phyloP scores from a whole-genome alignment of 2,329 filamentous ascomycete species.

The Trichophyton verrucosum region DNA sequence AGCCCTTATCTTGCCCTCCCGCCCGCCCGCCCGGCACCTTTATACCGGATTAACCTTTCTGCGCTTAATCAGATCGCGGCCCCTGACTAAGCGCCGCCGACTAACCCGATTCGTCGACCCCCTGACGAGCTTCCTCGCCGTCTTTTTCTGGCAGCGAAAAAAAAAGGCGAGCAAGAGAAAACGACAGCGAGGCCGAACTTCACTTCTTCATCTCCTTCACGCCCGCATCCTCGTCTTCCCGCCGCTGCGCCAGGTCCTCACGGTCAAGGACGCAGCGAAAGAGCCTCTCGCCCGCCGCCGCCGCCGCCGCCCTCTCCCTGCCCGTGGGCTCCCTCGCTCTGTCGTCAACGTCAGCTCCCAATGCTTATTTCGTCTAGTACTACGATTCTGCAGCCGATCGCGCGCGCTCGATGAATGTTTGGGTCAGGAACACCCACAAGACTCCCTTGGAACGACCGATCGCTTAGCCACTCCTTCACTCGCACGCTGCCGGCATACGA shows the following conservation, averaged over 20 bases:
- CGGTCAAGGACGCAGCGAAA: not conserved
- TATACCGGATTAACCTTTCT: not conserved
- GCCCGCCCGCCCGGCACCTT: not conserved
- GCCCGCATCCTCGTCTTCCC: too few relatives aligned
- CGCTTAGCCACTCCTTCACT: not conserved
- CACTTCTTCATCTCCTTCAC: not conserved
- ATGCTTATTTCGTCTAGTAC: constrained; percentile 2
- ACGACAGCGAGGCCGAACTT: not conserved
- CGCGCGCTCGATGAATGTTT: constrained; percentile 1
- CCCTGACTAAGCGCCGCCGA: not conserved
- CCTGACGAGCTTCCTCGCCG: not conserved
- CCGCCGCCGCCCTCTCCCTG: not conserved
- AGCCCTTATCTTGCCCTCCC: not conserved
- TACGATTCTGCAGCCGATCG: not conserved
- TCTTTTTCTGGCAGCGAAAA: not conserved
- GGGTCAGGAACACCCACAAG: not conserved
- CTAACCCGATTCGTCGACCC: constrained; percentile 1
- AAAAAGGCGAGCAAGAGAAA: not conserved
- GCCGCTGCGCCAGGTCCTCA: not conserved
- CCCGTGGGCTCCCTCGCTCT: too few relatives aligned
- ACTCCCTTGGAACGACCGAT: not conserved
- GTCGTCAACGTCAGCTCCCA: not conserved
- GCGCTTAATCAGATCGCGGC: not conserved
- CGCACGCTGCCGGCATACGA: not conserved
- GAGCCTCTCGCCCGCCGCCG: not conserved